Evolutionary conservation across 2,329 filamentous ascomycete species (phyloP), one percentile per base, ranked within the genome.

Genomic region (Bipolaris bicolor): DNA sequence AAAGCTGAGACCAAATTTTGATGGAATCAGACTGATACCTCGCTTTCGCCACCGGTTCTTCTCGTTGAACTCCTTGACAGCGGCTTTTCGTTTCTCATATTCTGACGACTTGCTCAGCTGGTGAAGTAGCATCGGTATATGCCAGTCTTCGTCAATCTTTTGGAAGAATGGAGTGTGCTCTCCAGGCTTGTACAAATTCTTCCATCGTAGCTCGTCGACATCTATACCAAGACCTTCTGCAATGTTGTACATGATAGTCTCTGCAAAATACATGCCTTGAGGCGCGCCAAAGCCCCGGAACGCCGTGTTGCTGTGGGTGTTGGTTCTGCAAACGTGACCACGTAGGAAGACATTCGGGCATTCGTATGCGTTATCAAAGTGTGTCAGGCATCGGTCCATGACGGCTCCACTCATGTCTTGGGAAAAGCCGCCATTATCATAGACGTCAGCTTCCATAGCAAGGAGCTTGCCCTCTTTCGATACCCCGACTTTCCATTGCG

Each of bases 1-100:
- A 54, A 97, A 98, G 1, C 92, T 96, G 67, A 98, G 97, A 67
- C 94, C 94, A 67, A 98, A 98, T 72, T 98, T 98, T 43, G 93
- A 97, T 0, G 94, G 95, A 46, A 98, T 88, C 9, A 98, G 78
- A 6, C 92, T 88, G 52, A 90, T 80, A 0, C 93, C 93, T 51
- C 93, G 88, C 81, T 97, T 97, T 72, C 91, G 92, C 94, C 94
- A 98, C 72, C 90, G 94, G 78, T 93, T 90, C 34, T 82, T 82
- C 22, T 82, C 79, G 77, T 99, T 99, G 81, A 96, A 98, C 40
- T 87, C 83, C 7, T 84, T 82, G 5, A 96, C 82, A 3, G 86
- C 88, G 55, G 86, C 81, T 54, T 88, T 87, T 26, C 92, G 86
- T 45, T 83, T 82, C 1, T 82, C 82, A 73, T 96, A 98, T 26